Evolutionary conservation across 768 basidiomycete species (phyloP), one percentile per base, ranked within the genome.

Genomic region (Rhodotorula paludigena): DNA sequence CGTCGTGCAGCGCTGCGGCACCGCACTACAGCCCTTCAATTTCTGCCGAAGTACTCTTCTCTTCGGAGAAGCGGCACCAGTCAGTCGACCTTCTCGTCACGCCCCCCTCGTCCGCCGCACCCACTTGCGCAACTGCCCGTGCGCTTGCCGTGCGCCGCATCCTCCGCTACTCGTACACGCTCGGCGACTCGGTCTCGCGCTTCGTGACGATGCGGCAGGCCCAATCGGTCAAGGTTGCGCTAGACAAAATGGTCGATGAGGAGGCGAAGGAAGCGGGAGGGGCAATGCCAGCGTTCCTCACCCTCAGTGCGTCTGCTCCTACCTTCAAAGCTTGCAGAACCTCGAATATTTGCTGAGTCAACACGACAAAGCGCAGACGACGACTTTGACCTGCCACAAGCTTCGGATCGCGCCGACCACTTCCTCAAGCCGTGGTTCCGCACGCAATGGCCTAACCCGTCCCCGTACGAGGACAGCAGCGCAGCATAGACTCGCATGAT

Each of bases 201-300:
- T 64, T 69, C 44, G 32, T 57, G 32, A 30, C 41, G 7, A 61
- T 69, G 63, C 41, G 23, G 41, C 49, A 32, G 68, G 82, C 83
- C 61, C 82, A 83, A 67, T 81, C 83, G n/a, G 79, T 80, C 23
- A 74, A 76, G 45, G 79, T 78, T 69, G 5, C 82, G 84, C 66
- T 82, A 83, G 2, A n/a, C n/a, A n/a, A n/a, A n/a, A n/a, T n/a
- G n/a, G 69, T 84, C 18, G 28, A 32, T 12, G 32, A 51, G 49
- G 58, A 81, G 84, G 53, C 83, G 83, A 2, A 84, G 82, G 80
- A 82, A 85, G 76, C 81, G 83, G 82, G 82, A 82, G 67, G 80
- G 82, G 14, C 73, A 81, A 72, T 84, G 36, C 82, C 83, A 36
- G 83, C 82, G 75, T 81, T 81, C 10, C 45, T 72, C 42, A 68